phyloP scores from a whole-genome alignment of 345 rosid genomes.

The Combretum micranthum region DNA sequence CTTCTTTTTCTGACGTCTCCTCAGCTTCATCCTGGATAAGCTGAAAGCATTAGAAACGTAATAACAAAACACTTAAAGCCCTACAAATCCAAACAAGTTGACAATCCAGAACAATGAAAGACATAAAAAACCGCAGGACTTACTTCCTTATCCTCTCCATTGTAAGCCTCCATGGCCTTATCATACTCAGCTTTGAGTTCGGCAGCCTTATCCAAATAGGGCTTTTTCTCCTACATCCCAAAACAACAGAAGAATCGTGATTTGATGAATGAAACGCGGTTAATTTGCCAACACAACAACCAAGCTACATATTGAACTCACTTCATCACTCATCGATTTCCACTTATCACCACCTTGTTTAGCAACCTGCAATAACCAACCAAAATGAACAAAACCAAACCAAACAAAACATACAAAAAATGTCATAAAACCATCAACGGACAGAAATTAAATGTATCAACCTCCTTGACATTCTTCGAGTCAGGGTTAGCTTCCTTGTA shows the following conservation, averaged over 20 bases:
- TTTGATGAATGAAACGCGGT: neutral
- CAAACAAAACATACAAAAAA: no score
- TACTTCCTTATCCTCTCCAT: slow-evolving; percentile 32
- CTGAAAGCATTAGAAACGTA: slow-evolving; percentile 2
- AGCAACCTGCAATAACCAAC: slow-evolving; percentile 46
- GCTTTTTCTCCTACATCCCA: slow-evolving; percentile 59
- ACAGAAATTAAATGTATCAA: slow-evolving; percentile 4
- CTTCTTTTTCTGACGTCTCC: neutral
- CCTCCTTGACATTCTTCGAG: slow-evolving; percentile 53
- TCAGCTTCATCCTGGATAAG: slow-evolving; percentile 32
- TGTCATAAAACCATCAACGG: neutral
- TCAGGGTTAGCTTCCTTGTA: slow-evolving; percentile 55
- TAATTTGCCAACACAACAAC: neutral
- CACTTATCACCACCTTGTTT: slow-evolving; percentile 81
- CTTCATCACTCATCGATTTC: slow-evolving; percentile 75
- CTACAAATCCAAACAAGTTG: no score
- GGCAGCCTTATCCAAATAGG: slow-evolving; percentile 60
- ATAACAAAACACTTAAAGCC: neutral
- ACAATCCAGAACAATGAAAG: no score
- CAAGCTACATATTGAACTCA: slow-evolving; percentile 18
- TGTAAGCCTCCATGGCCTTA: slow-evolving; percentile 33
- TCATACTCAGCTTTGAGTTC: slow-evolving; percentile 58
- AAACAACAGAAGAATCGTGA: neutral
- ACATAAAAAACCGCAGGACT: slow-evolving; percentile 3
- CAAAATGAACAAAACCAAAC: neutral